Percentiles rank a stretch among this genome's conserved stretches.
Evolutionary conservation across 768 basidiomycete species (phyloP).

Genomic region (Sistotremastrum niveocremeum): DNA sequence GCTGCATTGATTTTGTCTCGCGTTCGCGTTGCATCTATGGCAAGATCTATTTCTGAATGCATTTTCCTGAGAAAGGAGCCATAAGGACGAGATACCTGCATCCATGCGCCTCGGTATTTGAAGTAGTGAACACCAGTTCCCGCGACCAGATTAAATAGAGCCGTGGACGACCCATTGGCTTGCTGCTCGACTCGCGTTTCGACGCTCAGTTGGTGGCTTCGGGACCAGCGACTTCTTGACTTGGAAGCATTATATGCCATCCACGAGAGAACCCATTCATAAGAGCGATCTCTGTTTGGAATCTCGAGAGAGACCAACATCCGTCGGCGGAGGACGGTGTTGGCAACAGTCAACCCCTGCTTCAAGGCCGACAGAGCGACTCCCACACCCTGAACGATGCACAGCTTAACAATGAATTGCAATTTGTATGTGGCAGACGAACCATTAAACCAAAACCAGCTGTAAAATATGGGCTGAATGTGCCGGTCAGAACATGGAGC

Average conservation of each 20-base stretch:
- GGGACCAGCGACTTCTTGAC: conserved; percentile 33
- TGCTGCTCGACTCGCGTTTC: conserved; percentile 83
- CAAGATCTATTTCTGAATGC: neutral
- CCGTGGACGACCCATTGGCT: conserved; percentile 83
- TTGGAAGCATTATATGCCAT: conserved; percentile 59
- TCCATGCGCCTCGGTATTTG: conserved; percentile 83
- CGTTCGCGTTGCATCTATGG: conserved; percentile 87
- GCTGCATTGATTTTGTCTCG: conserved; percentile 82
- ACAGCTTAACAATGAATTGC: neutral
- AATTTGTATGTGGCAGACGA: conserved; percentile 4
- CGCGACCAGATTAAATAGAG: conserved; percentile 85
- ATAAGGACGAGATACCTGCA: conserved; percentile 50
- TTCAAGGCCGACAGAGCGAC: conserved; percentile 70
- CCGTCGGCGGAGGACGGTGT: conserved; percentile 68
- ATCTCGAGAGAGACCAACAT: conserved; percentile 94
- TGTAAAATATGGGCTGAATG: conserved; percentile 86
- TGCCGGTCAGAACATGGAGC: conserved; percentile 13
- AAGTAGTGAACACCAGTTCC: conserved; percentile 93
- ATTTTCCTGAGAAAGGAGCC: neutral
- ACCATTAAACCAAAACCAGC: conserved; percentile 98
- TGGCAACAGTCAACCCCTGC: conserved; percentile 51
- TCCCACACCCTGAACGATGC: conserved; percentile 61
- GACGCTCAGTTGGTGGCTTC: conserved; percentile 88
- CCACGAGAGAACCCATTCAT: conserved; percentile 96
- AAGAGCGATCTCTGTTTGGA: conserved; percentile 86